Conservation (phyloP, 345 rosid genomes). For the Geranium brycei region DNA sequence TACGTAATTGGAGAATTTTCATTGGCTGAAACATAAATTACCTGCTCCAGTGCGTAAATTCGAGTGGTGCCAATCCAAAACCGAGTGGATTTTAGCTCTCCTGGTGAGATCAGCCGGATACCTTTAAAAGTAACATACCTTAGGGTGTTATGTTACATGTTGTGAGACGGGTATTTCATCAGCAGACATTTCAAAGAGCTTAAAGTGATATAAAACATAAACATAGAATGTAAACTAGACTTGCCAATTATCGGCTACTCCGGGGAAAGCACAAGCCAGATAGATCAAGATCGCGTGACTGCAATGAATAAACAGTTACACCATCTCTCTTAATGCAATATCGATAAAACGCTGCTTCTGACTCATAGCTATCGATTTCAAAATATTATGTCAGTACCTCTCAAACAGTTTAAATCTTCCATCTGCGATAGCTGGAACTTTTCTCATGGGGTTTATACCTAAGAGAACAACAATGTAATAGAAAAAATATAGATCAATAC, state of each 20-base stretch:
- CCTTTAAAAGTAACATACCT: constrained; percentile 20
- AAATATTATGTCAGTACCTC: constrained; percentile 32
- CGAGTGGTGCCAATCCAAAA: constrained; percentile 82
- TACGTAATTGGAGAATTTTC: no score
- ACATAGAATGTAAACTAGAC: constrained; percentile 5
- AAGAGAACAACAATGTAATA: constrained; percentile 13
- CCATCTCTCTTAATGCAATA: not conserved
- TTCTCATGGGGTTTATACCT: constrained; percentile 58
- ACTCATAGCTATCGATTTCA: not conserved
- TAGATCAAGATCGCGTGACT: constrained; percentile 80
- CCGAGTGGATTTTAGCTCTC: constrained; percentile 74
- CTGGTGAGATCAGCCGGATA: constrained; percentile 71
- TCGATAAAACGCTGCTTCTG: not conserved
- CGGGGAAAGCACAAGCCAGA: constrained; percentile 63
- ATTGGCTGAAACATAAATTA: constrained; percentile 4
- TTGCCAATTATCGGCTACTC: constrained; percentile 78
- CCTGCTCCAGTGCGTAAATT: constrained; percentile 68
- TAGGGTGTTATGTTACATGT: no score
- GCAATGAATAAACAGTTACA: constrained; percentile 16
- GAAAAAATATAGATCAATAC: not conserved
- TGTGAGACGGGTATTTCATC: not conserved
- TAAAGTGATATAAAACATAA: no score
- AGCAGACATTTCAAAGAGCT: no score
- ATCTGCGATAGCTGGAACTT: constrained; percentile 69
- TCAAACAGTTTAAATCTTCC: constrained; percentile 73